A percentile compares a stretch with the other conserved stretches of the same genome.
Evolutionary conservation across 2,329 filamentous ascomycete species (phyloP).

Genomic region (Byssothecium circinans): DNA sequence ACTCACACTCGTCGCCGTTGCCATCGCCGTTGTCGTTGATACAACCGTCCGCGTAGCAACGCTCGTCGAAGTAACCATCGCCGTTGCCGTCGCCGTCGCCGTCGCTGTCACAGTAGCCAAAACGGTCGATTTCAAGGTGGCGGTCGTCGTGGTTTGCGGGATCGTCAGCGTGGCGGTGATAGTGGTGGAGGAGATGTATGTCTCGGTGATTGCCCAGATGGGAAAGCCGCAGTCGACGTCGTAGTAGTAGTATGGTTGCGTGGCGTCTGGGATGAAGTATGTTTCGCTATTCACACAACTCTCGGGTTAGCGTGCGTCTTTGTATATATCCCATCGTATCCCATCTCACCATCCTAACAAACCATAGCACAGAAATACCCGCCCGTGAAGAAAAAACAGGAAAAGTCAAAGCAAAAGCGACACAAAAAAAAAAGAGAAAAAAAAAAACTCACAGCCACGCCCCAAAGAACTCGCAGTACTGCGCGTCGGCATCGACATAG

Average conservation of each 20-base stretch:
- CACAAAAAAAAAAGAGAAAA: background rate
- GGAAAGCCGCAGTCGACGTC: slow-evolving; percentile 20
- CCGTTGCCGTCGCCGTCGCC: background rate
- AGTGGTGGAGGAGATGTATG: background rate
- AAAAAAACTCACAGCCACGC: slow-evolving; percentile 17
- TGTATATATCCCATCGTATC: background rate
- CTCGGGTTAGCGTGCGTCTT: too few relatives aligned
- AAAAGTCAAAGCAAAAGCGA: background rate
- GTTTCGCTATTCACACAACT: slow-evolving; percentile 14
- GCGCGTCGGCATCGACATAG: slow-evolving; percentile 15
- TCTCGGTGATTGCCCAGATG: slow-evolving; percentile 5
- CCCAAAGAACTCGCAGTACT: slow-evolving; percentile 29
- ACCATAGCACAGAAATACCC: too few relatives aligned
- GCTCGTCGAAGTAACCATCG: background rate
- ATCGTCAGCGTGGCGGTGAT: background rate
- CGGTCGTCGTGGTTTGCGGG: background rate
- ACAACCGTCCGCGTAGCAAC: background rate
- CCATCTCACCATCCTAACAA: too few relatives aligned
- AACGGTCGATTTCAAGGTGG: background rate
- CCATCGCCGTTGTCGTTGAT: background rate
- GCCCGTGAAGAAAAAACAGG: background rate
- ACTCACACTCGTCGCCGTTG: background rate
- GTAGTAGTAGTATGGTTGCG: slow-evolving; percentile 21
- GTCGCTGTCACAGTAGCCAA: slow-evolving; percentile 4
- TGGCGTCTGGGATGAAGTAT: slow-evolving; percentile 14